Evolutionary conservation across 352 stramenopile species (phyloP).

Genomic region (Pythium guiyangense): DNA sequence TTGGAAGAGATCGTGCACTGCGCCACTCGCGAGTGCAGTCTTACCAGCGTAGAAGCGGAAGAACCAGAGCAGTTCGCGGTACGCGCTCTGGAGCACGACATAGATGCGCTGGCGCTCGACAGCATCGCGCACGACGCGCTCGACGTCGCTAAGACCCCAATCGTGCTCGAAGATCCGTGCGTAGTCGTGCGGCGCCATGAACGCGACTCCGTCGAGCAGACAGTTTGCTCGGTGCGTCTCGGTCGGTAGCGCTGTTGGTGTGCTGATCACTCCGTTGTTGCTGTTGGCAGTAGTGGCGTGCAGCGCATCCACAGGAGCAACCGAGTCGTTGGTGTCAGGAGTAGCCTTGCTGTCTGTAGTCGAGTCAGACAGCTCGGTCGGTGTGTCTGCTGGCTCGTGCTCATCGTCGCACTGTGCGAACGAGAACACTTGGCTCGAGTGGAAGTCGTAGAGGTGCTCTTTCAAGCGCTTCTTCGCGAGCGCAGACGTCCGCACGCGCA

Average conservation of each 20-base stretch:
- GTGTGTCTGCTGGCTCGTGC: not conserved
- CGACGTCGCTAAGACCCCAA: constrained; percentile 44
- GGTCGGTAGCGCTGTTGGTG: not conserved
- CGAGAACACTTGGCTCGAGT: constrained; percentile 56
- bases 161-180: constrained; percentile 45
- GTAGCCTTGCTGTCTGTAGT: not conserved
- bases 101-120: constrained; percentile 63
- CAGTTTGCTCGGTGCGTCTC: constrained; percentile 14
- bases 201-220: constrained; percentile 22
- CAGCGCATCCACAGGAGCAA: not conserved
- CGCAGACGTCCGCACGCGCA: constrained; percentile 2
- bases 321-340: not conserved
- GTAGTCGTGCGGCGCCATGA: constrained; percentile 27
- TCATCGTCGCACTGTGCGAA: constrained; percentile 18
- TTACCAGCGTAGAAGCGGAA: constrained; percentile 54
- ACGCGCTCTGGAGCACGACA: constrained; percentile 28
- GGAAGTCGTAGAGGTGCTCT: constrained; percentile 54
- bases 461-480: constrained; percentile 33
- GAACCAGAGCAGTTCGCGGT: constrained; percentile 60
- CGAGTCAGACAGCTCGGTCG: not conserved
- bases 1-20: constrained; percentile 29
- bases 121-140: constrained; percentile 52
- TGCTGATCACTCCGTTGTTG: not conserved
- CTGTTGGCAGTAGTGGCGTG: constrained; percentile 1
- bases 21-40: constrained; percentile 15